Evolutionary conservation across 73 alveolate genomes (phyloP).

Genomic region (Breviolum minutum): DNA sequence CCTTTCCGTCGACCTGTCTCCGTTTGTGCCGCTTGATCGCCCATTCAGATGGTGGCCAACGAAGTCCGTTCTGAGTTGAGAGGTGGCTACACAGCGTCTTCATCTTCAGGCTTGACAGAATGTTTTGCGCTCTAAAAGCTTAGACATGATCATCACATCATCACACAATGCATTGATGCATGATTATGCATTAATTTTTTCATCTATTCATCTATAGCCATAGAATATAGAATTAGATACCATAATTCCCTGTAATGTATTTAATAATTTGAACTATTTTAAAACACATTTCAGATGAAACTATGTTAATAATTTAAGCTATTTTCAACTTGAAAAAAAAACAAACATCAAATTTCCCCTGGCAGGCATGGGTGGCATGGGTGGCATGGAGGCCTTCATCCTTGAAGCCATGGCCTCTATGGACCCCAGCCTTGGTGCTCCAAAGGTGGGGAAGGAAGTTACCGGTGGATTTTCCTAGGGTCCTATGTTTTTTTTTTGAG

Average conservation of each 20-base stretch:
- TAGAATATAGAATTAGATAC: background rate
- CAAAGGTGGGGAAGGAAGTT: background rate
- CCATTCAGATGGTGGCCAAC: constrained; percentile 20
- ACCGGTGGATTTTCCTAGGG: too few species aligned
- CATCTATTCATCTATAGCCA: background rate
- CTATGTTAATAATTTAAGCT: too few species aligned
- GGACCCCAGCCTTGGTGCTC: background rate
- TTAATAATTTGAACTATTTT: background rate
- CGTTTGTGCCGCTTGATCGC: background rate
- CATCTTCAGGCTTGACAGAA: constrained; percentile 45
- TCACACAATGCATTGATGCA: background rate
- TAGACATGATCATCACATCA: background rate
- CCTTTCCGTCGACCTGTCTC: background rate
- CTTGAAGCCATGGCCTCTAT: constrained; percentile 36
- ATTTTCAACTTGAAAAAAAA: background rate
- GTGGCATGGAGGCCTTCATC: constrained; percentile 27
- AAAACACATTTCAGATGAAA: background rate
- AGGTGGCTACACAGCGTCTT: constrained; percentile 31
- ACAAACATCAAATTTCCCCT: too few species aligned
- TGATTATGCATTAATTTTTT: background rate
- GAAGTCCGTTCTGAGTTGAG: constrained; percentile 51
- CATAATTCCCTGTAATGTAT: background rate
- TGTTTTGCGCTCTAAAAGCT: background rate
- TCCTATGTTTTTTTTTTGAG: background rate
- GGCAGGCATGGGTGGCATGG: constrained; percentile 6